Base-by-base conservation (phyloP, 768 basidiomycete genomes). In the Tricholoma sp. region DNA sequence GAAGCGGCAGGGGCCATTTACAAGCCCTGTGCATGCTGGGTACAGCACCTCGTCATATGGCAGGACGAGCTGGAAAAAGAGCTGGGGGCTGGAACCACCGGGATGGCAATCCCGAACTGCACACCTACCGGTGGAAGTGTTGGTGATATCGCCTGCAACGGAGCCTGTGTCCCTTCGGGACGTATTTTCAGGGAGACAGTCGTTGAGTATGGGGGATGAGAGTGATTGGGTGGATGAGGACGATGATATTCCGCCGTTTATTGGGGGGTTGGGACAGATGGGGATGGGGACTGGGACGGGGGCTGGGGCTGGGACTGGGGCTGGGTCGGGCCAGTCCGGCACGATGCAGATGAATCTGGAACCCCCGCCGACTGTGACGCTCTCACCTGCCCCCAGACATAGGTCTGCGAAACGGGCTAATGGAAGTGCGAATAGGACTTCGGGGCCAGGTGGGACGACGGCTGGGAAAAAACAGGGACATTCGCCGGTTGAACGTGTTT, bases 141-240 rank as follows among this genome's bases (percentile, higher is more conserved):
- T 91, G 11, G 80, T 83, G n/a, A 80, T 91, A 47, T 87, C 82
- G 1, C 80, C 86, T 22, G 72, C 74, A 0, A 69, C 71, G 14
- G 81, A 82, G 54, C 69, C 74, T 14, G 66, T 76, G 58, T 77
- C 74, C 16, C 79, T 94, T 24, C 79, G 91, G 37, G 91, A 94
- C 61, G 91, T 94, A 24, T 91, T 94, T 59, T 83, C 86, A n/a
- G 84, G 87, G 16, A 69, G 87, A 59, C 79, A 77, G 59, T 81
- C 86, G 39, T 60, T 81, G 43, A 81, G 64, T 62, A 68, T 79
- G 52, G 87, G 88, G 7, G 91, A 91, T 64, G 91, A 93, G 63
- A 86, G 85, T 47, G 90, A 92, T 61, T 93, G 91, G 91, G 86
- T 91, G 12, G 91, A 93, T 63, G 89, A 91, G 63, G 91, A 94